Conservation (phyloP, 108 stramenopile genomes). For the Discostella pseudostelligera region DNA sequence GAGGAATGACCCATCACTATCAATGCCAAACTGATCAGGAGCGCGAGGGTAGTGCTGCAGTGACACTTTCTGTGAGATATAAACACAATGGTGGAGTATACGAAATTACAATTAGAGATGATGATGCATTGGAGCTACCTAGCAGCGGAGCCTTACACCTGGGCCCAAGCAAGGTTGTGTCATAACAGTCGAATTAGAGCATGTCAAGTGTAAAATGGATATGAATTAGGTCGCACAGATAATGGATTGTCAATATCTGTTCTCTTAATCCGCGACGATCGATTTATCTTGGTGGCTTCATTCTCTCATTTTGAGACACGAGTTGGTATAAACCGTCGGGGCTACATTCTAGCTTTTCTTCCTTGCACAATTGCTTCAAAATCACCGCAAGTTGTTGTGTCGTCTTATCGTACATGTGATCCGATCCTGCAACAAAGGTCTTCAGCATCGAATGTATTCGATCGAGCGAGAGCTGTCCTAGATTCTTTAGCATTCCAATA, state of each 20-base stretch:
- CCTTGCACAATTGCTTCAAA: constrained; percentile 74
- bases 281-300: too few relatives aligned
- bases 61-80: constrained; percentile 28
- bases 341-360: constrained; percentile 83
- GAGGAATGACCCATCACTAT: background rate
- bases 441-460: constrained; percentile 90
- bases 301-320: too few relatives aligned
- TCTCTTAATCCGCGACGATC: too few relatives aligned
- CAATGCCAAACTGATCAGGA: background rate
- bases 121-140: constrained; percentile 35
- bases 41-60: background rate
- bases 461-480: constrained; percentile 75
- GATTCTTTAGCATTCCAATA: constrained; percentile 85
- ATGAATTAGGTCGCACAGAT: background rate
- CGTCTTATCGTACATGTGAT: constrained; percentile 84
- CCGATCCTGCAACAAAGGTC: constrained; percentile 85
- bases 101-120: constrained; percentile 41
- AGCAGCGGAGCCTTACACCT: constrained; percentile 23
- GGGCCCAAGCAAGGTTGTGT: constrained; percentile 22
- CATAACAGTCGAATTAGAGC: constrained; percentile 5
- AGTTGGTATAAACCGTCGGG: constrained; percentile 78
- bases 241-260: too few relatives aligned
- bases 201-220: background rate
- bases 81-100: constrained; percentile 31
- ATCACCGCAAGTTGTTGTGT: constrained; percentile 72